phyloP scores from a whole-genome alignment of 2,329 filamentous ascomycete species.

The Cladosporium sp. region DNA sequence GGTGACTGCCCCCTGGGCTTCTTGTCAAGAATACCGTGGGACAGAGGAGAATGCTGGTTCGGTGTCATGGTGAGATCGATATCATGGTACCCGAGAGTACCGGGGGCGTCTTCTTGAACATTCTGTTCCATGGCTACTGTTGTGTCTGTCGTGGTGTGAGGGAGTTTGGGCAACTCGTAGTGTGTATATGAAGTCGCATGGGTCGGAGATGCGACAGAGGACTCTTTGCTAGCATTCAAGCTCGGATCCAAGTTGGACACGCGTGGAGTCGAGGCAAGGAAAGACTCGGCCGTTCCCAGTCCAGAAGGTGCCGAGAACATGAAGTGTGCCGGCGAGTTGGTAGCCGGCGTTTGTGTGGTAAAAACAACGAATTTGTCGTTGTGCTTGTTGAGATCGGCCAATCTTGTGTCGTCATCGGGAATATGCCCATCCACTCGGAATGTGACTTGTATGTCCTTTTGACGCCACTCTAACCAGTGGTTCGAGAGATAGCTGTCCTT shows the following conservation, averaged over 20 bases:
- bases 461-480: too few relatives aligned
- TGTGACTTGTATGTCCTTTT: conserved; percentile 5
- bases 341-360: not conserved
- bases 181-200: not conserved
- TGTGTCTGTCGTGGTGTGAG: not conserved
- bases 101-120: not conserved
- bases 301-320: not conserved
- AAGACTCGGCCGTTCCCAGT: not conserved
- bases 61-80: not conserved
- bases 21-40: not conserved
- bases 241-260: not conserved
- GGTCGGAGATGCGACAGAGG: not conserved
- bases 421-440: not conserved
- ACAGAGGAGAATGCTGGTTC: not conserved
- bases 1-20: conserved; percentile 12
- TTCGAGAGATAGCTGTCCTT: conserved; percentile 14
- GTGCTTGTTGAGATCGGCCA: not conserved
- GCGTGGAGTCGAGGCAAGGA: not conserved
- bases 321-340: not conserved
- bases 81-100: too few relatives aligned
- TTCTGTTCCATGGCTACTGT: not conserved
- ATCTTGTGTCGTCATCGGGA: not conserved
- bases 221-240: not conserved
- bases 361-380: not conserved
- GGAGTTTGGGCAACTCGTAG: not conserved